Evolutionary conservation across 2,329 filamentous ascomycete genomes (phyloP), one percentile per base, ranked within the genome.

Genomic region (Colletotrichum melonis): DNA sequence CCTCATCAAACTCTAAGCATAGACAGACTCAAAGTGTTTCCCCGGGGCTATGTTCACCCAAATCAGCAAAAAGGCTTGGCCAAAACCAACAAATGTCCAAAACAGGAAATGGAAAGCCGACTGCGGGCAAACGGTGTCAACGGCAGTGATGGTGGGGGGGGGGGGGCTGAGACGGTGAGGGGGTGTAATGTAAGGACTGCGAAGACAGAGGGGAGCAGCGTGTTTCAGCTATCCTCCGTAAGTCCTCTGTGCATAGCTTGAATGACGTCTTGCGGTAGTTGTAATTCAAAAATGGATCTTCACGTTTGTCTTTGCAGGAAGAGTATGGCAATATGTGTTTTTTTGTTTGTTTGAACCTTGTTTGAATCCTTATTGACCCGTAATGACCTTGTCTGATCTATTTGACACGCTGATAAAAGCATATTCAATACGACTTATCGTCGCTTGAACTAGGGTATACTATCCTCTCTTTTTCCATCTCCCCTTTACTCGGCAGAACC

Each of bases 361-460:
- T 28, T 59, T 73, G 63, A 60, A 70, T 70, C 65, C 54, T 64
- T 60, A 62, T 73, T 70, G 60, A 70, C 71, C 71, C 67, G 58
- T 73, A 70, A 73, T 65, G 65, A 73, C 71, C 71, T 73, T 62
- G 55, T 66, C 56, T 73, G 71, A 69, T 70, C 71, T 73, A 73
- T 73, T 60, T 60, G 70, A 73, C 71, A 73, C 71, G 71, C 71
- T 73, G 67, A 70, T 73, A 73, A 73, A 73, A 73, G 71, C 67
- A 73, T 73, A 73, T 65, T 73, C 71, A 70, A 70, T 52, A 70
- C 69, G 35, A 62, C 55, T 49, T 38, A 19, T 52, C 55, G 71
- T 62, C 67, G 62, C 70, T 49, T 66, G 71, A 73, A 73, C 56
- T 65, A 42, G 71, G 71, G 71, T 73, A 73, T 73, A 73, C 67